Conservation (phyloP, 1,284 basidiomycete genomes). For the Leccinum pachyderme region DNA sequence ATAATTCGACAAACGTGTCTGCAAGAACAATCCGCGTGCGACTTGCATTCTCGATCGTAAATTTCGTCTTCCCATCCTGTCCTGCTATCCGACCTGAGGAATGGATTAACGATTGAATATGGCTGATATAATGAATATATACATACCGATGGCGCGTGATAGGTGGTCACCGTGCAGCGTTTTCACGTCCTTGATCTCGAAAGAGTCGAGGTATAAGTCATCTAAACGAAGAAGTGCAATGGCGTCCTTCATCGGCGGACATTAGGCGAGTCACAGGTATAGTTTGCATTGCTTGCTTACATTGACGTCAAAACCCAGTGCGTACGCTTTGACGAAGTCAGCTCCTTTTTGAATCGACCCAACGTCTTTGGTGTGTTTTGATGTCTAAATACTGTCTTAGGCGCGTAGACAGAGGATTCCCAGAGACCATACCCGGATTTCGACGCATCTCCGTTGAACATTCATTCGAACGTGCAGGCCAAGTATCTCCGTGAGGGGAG, state of each 20-base stretch:
- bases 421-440: constrained; percentile 74
- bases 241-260: constrained; percentile 65
- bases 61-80: constrained; percentile 97
- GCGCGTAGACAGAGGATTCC: constrained; percentile 1
- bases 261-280: neutral
- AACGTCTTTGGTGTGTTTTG: constrained; percentile 89
- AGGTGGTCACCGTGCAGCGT: constrained; percentile 97
- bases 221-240: constrained; percentile 94
- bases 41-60: constrained; percentile 97
- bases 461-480: constrained; percentile 98
- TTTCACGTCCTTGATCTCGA: constrained; percentile 99
- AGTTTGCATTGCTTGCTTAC: constrained; percentile 41
- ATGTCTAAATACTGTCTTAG: constrained; percentile 62
- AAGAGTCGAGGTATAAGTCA: constrained; percentile 96
- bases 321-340: constrained; percentile 95
- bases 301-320: constrained; percentile 92
- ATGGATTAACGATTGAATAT: constrained; percentile 3
- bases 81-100: constrained; percentile 88
- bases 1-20: constrained; percentile 72
- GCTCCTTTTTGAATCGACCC: constrained; percentile 96
- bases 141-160: constrained; percentile 87
- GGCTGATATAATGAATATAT: neutral
- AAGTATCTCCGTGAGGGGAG: constrained; percentile 92
- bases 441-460: constrained; percentile 82
- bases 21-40: constrained; percentile 95